Evolutionary conservation across 2,329 filamentous ascomycete genomes (phyloP), one percentile per base, ranked within the genome.

Genomic region (Dothideomycetes sp.): DNA sequence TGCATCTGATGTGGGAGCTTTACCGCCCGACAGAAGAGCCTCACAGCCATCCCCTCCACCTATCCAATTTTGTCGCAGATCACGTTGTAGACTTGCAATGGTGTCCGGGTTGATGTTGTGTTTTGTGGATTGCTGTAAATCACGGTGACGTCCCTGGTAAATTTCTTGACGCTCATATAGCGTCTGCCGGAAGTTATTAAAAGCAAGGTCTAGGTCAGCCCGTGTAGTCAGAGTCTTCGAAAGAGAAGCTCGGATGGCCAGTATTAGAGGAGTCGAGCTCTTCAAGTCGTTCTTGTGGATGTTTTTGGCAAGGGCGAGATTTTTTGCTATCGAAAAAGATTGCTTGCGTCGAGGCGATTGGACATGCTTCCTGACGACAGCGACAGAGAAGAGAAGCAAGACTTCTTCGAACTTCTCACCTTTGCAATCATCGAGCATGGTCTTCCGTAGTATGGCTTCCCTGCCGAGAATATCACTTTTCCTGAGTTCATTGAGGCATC

Each of bases 381-480:
- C 75, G 11, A 83, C 84, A 1, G 89, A 95, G 53, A 98, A 93
- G 1, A 78, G 70, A 3, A 85, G 78, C 19, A 96, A 70, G 1
- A 94, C 66, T 56, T 98, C 91, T 57, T 88, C 87, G 41, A 96
- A 76, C 48, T 85, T 80, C 41, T 94, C 87, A 5, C 89, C 89
- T 50, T 83, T 88, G 64, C 91, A 98, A 53, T 98, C 89, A 57
- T 98, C 91, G 37, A 98, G 69, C 84, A 95, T 94, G 0, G 86
- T 94, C 66, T 94, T 95, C 37, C 91, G 78, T 22, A 96, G 64
- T 1, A 93, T 74, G 0, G 76, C 74, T 54, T 94, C 87, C 35
- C 84, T 73, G 3, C 86, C 84, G 7, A 96, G 68, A 1, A 81
- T 68, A 20, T 87, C 88, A 64, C 78, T 84, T 65, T 93, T 94